Base-by-base conservation (phyloP, 306 rosid genomes). In the Cotoneaster glaucophyllus region DNA sequence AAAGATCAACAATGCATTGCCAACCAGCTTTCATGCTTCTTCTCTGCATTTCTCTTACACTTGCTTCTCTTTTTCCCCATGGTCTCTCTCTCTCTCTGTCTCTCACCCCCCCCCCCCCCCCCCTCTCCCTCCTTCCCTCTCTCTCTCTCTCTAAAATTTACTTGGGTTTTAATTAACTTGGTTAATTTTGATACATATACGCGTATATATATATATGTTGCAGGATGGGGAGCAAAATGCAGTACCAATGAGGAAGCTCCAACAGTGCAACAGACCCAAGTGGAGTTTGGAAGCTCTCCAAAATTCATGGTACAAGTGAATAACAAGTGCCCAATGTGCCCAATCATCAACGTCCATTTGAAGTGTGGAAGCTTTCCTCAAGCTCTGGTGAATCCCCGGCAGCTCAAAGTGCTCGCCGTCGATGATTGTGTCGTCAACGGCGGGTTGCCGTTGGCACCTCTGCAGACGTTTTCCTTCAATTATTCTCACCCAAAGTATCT, bases 281-380 rank as follows among this genome's bases (percentile, higher is more conserved):
- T 84, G 4, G 77, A 62, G 41, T 71, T 73, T 17, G 79, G 79
- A 22, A 26, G 67, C 24, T 77, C 76, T 22, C 81, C 81, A 6
- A 83, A 68, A 54, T 83, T 70, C 76, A 61, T 25, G 84, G 84
- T 84, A 54, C 74, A 63, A 28, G 77, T 84, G 69, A 61, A 66
- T 4, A 83, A 79, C 79, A 73, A 67, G 70, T 84, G 87, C 76
- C 79, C 87, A 0, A 80, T 80, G 84, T 84, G 84, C 71, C 84
- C 84, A 2, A 58, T 84, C 4, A 84, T 84, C 73, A 64, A 84
- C 52, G 28, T 84, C 18, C 87, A 79, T n/a, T 48, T 84, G 70
- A 76, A 80, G 58, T 84, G 87, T 52, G 82, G 87, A 52, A 77
- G 74, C 66, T 84, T 84, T 44, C 65, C 86, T 58, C 86, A 83